Evolutionary conservation across 306 rosid genomes (phyloP), one percentile per base, ranked within the genome.

Genomic region (Pterocarpus santalinus): DNA sequence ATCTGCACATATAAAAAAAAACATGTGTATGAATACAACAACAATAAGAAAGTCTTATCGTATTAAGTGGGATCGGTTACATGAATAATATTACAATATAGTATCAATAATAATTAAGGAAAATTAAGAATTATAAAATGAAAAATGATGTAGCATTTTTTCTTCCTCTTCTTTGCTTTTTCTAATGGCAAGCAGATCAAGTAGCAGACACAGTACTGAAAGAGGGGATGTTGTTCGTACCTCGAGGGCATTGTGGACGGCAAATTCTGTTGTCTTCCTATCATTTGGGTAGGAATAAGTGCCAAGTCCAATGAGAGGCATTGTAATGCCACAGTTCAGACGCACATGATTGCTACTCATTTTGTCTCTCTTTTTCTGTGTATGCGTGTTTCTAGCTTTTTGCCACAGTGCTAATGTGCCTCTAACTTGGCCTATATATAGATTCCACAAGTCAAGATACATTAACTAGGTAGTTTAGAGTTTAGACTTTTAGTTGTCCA

Each of bases 221-320:
- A 47, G 53, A 11, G 14, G 3, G 51, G 13, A 46, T 61, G 41
- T 62, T 1, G 12, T 17, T 38, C 8, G 64, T 86, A 95, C 99
- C 94, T 93, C 68, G 38, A 95, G 89, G 78, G 97, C 97, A 87
- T 78, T 87, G 74, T 88, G 93, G 68, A 93, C 82, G 7, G 97
- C 97, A 63, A 84, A 75, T 81, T 91, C 89, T 53, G 92, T 88
- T 33, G 82, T 82, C 41, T 83, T 85, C 78, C 79, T 80, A 60
- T 93, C 92, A 82, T 88, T 76, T 81, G 89, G 93, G 76, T 56
- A 87, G 60, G 97, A 89, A 64, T 88, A 95, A 56, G 99, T 93
- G 81, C 99, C 99, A 34, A 90, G 86, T 38, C 97, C 99, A 79
- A 95, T 82, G 75, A 80, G 82, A 51, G 97, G 99, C 94, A 95